Percentiles rank a stretch among this genome's conserved stretches.
Evolutionary conservation across 306 rosid genomes (phyloP).

Genomic region (Casuarina glauca): DNA sequence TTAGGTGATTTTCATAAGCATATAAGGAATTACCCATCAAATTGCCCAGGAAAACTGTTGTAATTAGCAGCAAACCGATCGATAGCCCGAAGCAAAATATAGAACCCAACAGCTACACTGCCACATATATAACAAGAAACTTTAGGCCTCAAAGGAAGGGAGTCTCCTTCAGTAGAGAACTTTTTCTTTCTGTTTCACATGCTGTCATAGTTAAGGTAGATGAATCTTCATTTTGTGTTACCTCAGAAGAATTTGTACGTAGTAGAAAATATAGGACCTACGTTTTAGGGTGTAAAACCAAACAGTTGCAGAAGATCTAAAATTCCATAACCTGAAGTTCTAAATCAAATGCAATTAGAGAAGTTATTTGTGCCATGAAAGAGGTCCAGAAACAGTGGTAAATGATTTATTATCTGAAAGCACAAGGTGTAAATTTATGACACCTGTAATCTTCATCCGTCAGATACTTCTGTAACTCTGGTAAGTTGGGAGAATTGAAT

Average conservation of each 20-base stretch:
- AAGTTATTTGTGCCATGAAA: no score
- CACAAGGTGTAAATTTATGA: conserved; percentile 21
- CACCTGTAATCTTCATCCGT: conserved; percentile 96
- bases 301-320: not conserved
- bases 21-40: conserved; percentile 63
- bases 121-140: conserved; percentile 29
- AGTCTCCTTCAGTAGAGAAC: conserved; percentile 1
- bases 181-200: conserved; percentile 2
- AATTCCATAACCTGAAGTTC: not conserved
- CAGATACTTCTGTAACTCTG: conserved; percentile 80
- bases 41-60: conserved; percentile 93
- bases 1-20: not conserved
- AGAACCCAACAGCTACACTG: conserved; percentile 84
- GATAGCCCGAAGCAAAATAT: conserved; percentile 89
- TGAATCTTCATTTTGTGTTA: not conserved
- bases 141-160: conserved; percentile 26
- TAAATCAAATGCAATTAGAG: not conserved
- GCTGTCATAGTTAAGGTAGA: not conserved
- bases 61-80: conserved; percentile 94
- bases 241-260: not conserved
- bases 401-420: conserved; percentile 14
- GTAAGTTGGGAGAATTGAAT: conserved; percentile 67
- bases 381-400: no score
- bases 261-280: not conserved
- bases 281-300: not conserved